These are phyloP conservation scores for Ajuga reptans DNA, from an alignment of 305 asterid genomes.

Conservation along the genomic window DNA sequence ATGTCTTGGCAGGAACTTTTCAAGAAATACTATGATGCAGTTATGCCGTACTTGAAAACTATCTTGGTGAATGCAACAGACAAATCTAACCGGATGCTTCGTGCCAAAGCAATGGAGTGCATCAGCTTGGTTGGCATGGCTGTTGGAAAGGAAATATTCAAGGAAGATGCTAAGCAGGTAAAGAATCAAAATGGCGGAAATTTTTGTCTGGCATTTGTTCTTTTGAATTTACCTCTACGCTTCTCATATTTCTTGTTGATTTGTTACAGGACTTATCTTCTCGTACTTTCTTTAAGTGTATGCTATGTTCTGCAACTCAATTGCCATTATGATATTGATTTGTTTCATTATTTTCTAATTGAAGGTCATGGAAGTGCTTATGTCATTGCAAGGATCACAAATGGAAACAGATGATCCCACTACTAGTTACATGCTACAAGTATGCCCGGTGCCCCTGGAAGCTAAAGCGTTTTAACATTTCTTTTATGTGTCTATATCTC, in stretches of 20 bases:
- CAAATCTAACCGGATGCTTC: conserved; percentile 96
- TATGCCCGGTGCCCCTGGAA: conserved; percentile 23
- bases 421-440: conserved; percentile 95
- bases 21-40: conserved; percentile 80
- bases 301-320: neutral
- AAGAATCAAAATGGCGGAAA: neutral
- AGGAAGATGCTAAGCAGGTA: conserved; percentile 90
- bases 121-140: conserved; percentile 98
- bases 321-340: neutral
- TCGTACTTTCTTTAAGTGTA: neutral
- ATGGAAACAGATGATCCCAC: conserved; percentile 98
- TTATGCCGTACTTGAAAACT: conserved; percentile 86
- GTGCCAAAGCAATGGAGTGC: conserved; percentile 99
- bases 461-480: neutral
- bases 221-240: neutral
- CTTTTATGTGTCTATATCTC: neutral
- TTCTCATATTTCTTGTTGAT: neutral
- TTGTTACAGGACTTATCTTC: neutral
- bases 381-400: conserved; percentile 77
- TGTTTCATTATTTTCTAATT: conserved; percentile 13
- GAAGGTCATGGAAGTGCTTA: conserved; percentile 92
- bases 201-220: neutral
- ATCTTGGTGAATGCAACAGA: conserved; percentile 80
- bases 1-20: conserved; percentile 56
- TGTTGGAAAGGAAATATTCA: conserved; percentile 78